Evolutionary conservation across 305 asterid genomes (phyloP), one percentile per base, ranked within the genome.

Genomic region (Fraxinus angustifolia): DNA sequence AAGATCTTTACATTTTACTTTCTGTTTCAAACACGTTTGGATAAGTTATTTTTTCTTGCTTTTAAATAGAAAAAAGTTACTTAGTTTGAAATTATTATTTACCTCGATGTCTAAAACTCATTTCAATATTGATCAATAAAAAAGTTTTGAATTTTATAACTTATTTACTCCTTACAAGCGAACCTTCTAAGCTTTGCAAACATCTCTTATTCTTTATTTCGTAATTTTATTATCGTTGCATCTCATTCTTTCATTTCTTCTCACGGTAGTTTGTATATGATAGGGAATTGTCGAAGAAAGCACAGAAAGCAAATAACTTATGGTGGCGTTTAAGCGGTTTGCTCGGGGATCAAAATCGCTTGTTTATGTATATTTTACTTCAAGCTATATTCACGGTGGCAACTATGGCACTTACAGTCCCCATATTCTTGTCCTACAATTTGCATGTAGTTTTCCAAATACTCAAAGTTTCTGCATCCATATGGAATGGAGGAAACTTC

Each of bases 321-420:
- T 96, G 98, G 98, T 96, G 99, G 99, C 97, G 98, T 31, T 74
- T 96, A 78, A 96, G 98, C 23, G 98, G 98, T 68, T 75, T 94
- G 84, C 97, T 96, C 0, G 99, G 99, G 58, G 98, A 94, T 77
- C 92, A 92, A 77, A 96, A 96, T 71, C 98, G 99, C 3, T 56
- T 92, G 91, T 90, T 96, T 19, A 96, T 94, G 99, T 96, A 90
- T 82, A 96, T 92, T 74, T 83, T 94, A 74, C 91, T 96, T 31
- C 99, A 96, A 86, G 98, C 92, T 14, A 76, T 92, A 73, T 96
- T 96, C 89, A 96, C 98, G 0, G 89, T 93, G 84, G 97, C 98
- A 60, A 94, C 99, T 0, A 93, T 84, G 12, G 98, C 98, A 0
- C 95, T 94, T 2, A 86, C 99, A 0, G 98, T 92, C 36, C 99